Evolutionary conservation across 1,139 yeast genomes (phyloP), one percentile per base, ranked within the genome.

Genomic region (Arxiozyma telluris): DNA sequence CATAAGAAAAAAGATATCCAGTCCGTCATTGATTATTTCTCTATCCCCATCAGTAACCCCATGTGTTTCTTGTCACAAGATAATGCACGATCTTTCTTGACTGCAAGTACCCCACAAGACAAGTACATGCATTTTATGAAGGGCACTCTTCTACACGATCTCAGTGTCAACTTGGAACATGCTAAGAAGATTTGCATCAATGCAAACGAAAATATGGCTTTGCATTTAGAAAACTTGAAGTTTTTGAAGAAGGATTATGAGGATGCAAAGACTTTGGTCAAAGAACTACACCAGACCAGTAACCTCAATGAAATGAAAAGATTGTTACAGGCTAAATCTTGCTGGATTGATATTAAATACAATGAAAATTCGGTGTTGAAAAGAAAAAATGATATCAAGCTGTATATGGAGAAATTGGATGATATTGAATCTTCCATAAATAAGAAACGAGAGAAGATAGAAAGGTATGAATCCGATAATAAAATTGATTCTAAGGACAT

Each of bases 51-150:
- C 22, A 94, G 86, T 62, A 94, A 94, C 63, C 98, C 98, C 8
- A 81, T 94, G 79, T 89, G 96, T 1, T 87, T 94, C 62, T 74
- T 94, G 52, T 88, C 96, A 0, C 99, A 94, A 68, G 98, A 94
- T 63, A 87, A 85, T 57, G 98, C 99, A 1, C 79, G 96, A 60
- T 87, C 93, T 25, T 93, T 94, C 65, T 73, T 94, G 54, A 85
- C 95, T 0, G 81, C 83, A 30, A 81, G 93, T 4, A 77, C 87
- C 2, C 87, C 87, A 55, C 76, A 76, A 47, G 82, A 80, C 51
- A 88, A 90, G 67, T 91, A 82, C 67, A 76, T 76, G 25, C 84
- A 80, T 63, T 88, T 89, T 66, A 85, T 87, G 88, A 79, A 80
- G 55, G 96, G 96, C 34, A 83, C 94, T 4, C 76, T 83, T 60